These are phyloP conservation scores for Phytophthora melonis DNA, from an alignment of 352 stramenopile genomes.

Conservation along the genomic window DNA sequence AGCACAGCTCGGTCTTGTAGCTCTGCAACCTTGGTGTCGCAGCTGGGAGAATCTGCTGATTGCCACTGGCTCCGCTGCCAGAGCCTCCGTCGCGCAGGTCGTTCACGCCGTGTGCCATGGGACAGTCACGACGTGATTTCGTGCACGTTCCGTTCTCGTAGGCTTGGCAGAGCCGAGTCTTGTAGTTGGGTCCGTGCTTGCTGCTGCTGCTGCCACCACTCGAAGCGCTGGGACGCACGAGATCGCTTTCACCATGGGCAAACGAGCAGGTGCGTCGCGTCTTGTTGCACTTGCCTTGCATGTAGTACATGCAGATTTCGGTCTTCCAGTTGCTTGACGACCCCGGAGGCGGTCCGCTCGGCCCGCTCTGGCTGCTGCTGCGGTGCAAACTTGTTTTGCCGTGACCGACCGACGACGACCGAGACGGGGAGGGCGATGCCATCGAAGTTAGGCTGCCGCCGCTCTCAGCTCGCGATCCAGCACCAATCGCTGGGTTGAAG, in stretches of 20 bases:
- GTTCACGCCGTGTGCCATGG: slow-evolving; percentile 78
- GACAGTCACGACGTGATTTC: slow-evolving; percentile 81
- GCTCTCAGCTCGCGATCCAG: slow-evolving; percentile 36
- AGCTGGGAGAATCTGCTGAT: slow-evolving; percentile 44
- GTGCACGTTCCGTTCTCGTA: slow-evolving; percentile 80
- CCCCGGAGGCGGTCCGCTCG: slow-evolving; percentile 31
- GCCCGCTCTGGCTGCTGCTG: slow-evolving; percentile 34
- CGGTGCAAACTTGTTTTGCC: slow-evolving; percentile 48
- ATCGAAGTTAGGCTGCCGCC: slow-evolving; percentile 24
- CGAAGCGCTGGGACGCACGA: slow-evolving; percentile 53
- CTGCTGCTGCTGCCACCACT: slow-evolving; percentile 15
- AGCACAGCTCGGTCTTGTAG: slow-evolving; percentile 92
- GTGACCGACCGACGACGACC: slow-evolving; percentile 31
- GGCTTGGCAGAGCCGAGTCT: slow-evolving; percentile 81
- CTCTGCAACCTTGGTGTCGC: slow-evolving; percentile 80
- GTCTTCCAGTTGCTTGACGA: slow-evolving; percentile 87
- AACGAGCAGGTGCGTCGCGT: slow-evolving; percentile 89
- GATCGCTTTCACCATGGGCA: slow-evolving; percentile 84
- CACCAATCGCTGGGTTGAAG: slow-evolving; percentile 66
- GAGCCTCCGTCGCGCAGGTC: slow-evolving; percentile 67
- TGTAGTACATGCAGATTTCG: slow-evolving; percentile 91
- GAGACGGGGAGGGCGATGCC: slow-evolving; percentile 36
- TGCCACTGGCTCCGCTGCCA: slow-evolving; percentile 30
- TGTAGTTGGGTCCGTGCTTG: slow-evolving; percentile 63
- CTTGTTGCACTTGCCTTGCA: slow-evolving; percentile 92